A percentile compares a stretch with the other conserved stretches of the same genome.
phyloP scores from a whole-genome alignment of 2,329 filamentous ascomycete species.

The Chrysoporthe cubensis region DNA sequence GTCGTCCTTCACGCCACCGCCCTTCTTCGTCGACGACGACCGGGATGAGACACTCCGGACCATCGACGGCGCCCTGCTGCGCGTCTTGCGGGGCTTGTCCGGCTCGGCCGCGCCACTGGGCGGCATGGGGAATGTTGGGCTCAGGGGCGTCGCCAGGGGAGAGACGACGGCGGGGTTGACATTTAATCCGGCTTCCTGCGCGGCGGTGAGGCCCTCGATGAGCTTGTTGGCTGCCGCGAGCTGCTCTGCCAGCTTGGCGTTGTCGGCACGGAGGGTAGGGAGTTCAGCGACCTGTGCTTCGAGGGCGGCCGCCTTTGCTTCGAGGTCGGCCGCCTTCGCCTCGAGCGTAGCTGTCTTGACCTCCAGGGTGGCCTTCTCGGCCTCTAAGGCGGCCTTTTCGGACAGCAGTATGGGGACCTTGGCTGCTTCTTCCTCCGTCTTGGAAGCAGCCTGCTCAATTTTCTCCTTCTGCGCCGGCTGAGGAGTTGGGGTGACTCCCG shows the following conservation, averaged over 20 bases:
- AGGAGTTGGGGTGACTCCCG: neutral
- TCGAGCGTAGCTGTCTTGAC: slow-evolving; percentile 9
- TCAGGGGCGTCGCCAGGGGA: slow-evolving; percentile 12
- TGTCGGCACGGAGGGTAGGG: slow-evolving; percentile 18
- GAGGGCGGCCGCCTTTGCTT: slow-evolving; percentile 22
- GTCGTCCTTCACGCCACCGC: slow-evolving; percentile 22
- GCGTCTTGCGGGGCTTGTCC: slow-evolving; percentile 18
- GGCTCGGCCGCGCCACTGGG: slow-evolving; percentile 2
- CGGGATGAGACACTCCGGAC: slow-evolving; percentile 27
- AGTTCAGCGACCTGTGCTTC: slow-evolving; percentile 24
- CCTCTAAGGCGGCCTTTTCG: slow-evolving; percentile 23
- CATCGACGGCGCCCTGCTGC: slow-evolving; percentile 28
- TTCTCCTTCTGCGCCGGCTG: slow-evolving; percentile 9
- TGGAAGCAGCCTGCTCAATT: slow-evolving; percentile 3
- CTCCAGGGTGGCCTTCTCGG: slow-evolving; percentile 8
- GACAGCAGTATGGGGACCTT: slow-evolving; percentile 18
- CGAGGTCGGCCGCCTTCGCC: slow-evolving; percentile 9
- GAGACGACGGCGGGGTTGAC: slow-evolving; percentile 1
- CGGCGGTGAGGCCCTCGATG: slow-evolving; percentile 26
- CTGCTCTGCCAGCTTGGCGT: slow-evolving; percentile 26
- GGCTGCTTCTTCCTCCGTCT: slow-evolving; percentile 18
- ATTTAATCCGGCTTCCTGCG: slow-evolving; percentile 12
- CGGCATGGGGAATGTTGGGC: slow-evolving; percentile 13
- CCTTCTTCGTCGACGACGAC: slow-evolving; percentile 20
- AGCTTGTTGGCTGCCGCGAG: slow-evolving; percentile 27